Base-by-base conservation (phyloP, 176 grass and related monocot species). In the Phoenix dactylifera region DNA sequence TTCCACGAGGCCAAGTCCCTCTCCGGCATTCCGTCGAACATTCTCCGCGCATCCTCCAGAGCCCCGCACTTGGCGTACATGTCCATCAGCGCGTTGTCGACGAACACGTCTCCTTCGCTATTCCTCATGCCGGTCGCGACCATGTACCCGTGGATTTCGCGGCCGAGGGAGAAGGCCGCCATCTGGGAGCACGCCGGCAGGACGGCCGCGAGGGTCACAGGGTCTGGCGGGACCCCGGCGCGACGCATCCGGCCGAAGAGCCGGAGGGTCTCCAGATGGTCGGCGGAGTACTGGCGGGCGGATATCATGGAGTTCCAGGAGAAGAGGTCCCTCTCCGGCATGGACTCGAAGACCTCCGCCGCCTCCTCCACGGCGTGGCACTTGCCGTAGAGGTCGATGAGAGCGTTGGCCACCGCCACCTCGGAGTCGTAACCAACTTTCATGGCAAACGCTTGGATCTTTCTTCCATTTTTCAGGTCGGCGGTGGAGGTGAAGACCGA, bases 231-330 rank as follows among this genome's bases (percentile, higher is more conserved):
- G 3, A 79, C 16, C 2, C 26, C 52, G 5, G 55, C 16, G 16
- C 4, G 24, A 18, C 82, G 77, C 82, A 90, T 90, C 60, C 63
- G 57, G 0, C 19, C 39, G 56, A 90, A 82, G 1, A 85, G 55
- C 51, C 60, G 51, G 67, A 85, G 63, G 10, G 67, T 59, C 18
- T 59, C 78, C 12, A 18, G 25, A 6, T 85, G 63, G 22, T 85
- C 67, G 51, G 78, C 86, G 0, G 82, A 89, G 78, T 79, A 89
- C 1, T 85, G 71, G 59, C 75, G 52, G 0, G 82, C 78, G 1
- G 75, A 89, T 7, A 85, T 49, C 78, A 89, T 79, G n/a, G 86
- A 89, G 55, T 89, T 89, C 86, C 86, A 89, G 39, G 78, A 82
- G 59, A 82, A 79, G 14, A 76, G 26, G 55, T 89, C 82, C 67